Evolutionary conservation across 805 yeast genomes (phyloP).

Genomic region (Saturnispora dispora): DNA sequence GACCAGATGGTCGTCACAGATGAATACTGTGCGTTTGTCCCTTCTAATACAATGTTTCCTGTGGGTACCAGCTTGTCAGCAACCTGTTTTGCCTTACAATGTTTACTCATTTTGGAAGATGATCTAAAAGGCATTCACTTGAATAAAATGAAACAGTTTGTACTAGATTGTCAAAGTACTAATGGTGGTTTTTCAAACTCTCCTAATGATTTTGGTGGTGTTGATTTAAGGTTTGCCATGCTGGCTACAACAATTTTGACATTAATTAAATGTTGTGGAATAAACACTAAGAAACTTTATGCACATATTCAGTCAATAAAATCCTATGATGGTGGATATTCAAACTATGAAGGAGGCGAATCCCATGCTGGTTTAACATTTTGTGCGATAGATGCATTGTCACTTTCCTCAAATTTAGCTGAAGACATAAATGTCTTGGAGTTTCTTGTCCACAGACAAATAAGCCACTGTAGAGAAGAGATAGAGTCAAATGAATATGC

Average conservation of each 20-base stretch:
- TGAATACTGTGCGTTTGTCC: conserved; percentile 35
- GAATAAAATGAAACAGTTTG: conserved; percentile 40
- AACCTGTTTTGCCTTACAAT: conserved; percentile 65
- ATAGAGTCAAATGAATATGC: conserved; percentile 22
- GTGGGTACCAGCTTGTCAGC: conserved; percentile 31
- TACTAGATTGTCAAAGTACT: conserved; percentile 50
- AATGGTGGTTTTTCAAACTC: conserved; percentile 51
- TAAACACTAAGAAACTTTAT: conserved; percentile 34
- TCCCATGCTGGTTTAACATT: conserved; percentile 83
- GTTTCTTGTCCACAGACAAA: conserved; percentile 63
- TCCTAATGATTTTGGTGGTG: conserved; percentile 32
- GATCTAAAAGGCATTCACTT: conserved; percentile 33
- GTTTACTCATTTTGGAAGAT: conserved; percentile 42
- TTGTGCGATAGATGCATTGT: conserved; percentile 65
- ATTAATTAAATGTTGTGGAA: conserved; percentile 34
- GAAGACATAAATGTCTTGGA: conserved; percentile 31
- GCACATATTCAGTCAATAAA: conserved; percentile 30
- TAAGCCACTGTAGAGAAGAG: conserved; percentile 26
- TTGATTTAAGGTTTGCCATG: conserved; percentile 67
- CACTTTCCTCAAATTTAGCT: conserved; percentile 29
- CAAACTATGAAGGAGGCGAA: conserved; percentile 42
- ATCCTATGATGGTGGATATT: conserved; percentile 64
- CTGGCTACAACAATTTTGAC: conserved; percentile 58
- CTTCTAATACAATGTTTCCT: not conserved
- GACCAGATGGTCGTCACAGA: conserved; percentile 33